phyloP scores from a whole-genome alignment of 2,329 filamentous ascomycete species.

The Nemania sp. region DNA sequence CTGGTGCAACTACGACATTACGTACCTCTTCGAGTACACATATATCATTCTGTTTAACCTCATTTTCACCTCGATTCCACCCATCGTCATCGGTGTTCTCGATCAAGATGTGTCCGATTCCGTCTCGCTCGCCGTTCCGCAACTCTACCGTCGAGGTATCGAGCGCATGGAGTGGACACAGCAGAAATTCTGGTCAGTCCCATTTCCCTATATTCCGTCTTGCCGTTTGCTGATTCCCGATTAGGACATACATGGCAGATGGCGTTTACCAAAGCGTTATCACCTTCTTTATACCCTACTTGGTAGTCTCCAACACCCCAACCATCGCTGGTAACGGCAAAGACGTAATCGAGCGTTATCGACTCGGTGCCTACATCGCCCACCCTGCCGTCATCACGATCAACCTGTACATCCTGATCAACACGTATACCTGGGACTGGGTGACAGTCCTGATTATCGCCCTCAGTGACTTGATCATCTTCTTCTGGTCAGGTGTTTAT shows the following conservation, averaged over 20 bases:
- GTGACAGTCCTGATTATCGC: constrained; percentile 81
- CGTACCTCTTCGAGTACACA: constrained; percentile 96
- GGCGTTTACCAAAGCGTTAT: constrained; percentile 94
- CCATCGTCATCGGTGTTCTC: constrained; percentile 93
- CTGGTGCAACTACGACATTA: constrained; percentile 93
- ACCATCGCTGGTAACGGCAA: constrained; percentile 75
- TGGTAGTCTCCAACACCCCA: constrained; percentile 71
- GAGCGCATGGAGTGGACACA: constrained; percentile 97
- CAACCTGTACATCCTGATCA: constrained; percentile 93
- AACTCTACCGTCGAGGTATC: constrained; percentile 93
- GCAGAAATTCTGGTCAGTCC: constrained; percentile 86
- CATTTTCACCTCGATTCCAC: constrained; percentile 92
- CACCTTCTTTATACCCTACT: constrained; percentile 89
- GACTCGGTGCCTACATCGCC: constrained; percentile 86
- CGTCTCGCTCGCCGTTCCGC: constrained; percentile 90
- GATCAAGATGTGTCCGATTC: constrained; percentile 96
- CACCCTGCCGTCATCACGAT: constrained; percentile 84
- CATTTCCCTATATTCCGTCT: neutral
- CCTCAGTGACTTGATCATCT: constrained; percentile 85
- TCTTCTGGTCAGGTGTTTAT: constrained; percentile 95
- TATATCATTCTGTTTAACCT: constrained; percentile 98
- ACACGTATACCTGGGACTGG: constrained; percentile 99
- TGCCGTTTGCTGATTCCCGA: constrained; percentile 26
- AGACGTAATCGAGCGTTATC: constrained; percentile 75
- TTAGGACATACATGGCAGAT: constrained; percentile 89